These are phyloP conservation scores for Steccherinum ochraceum DNA, from an alignment of 768 basidiomycete species.

Conservation along the genomic window DNA sequence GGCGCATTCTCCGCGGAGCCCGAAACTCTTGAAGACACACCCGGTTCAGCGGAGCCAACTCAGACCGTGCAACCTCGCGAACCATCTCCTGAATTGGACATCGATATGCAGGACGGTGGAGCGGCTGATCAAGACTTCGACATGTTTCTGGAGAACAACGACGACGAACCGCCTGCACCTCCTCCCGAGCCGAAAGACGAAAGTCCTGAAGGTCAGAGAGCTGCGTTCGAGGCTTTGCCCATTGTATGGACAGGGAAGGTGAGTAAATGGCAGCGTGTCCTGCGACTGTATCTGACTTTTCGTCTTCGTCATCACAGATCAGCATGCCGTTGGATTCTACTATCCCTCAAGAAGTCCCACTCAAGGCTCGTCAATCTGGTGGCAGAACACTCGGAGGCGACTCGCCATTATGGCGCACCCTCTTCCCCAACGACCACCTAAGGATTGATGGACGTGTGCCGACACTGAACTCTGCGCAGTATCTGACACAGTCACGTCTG, in stretches of 20 bases:
- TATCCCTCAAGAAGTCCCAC: constrained; percentile 57
- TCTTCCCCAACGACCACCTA: constrained; percentile 67
- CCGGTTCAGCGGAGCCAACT: not conserved
- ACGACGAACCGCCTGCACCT: constrained; percentile 29
- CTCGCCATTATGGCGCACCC: constrained; percentile 64
- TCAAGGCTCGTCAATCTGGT: constrained; percentile 74
- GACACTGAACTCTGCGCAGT: constrained; percentile 67
- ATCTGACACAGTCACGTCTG: constrained; percentile 72
- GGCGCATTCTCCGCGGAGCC: constrained; percentile 22
- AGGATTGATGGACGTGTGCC: constrained; percentile 83
- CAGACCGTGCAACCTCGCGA: not conserved
- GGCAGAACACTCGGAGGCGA: constrained; percentile 54
- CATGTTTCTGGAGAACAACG: constrained; percentile 72
- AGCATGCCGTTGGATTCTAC: constrained; percentile 75
- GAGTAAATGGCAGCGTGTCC: constrained; percentile 15
- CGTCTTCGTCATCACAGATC: constrained; percentile 38
- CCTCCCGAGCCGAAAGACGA: constrained; percentile 9
- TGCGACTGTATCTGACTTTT: too few relatives aligned
- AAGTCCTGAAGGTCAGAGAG: constrained; percentile 37
- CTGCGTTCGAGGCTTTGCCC: constrained; percentile 48
- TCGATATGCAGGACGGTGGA: constrained; percentile 11
- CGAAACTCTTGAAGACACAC: not conserved
- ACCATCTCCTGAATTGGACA: not conserved
- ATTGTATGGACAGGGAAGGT: constrained; percentile 76
- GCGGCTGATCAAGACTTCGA: constrained; percentile 81